phyloP scores from a whole-genome alignment of 108 stramenopile genomes.

The Fragilaria crotonensis region DNA sequence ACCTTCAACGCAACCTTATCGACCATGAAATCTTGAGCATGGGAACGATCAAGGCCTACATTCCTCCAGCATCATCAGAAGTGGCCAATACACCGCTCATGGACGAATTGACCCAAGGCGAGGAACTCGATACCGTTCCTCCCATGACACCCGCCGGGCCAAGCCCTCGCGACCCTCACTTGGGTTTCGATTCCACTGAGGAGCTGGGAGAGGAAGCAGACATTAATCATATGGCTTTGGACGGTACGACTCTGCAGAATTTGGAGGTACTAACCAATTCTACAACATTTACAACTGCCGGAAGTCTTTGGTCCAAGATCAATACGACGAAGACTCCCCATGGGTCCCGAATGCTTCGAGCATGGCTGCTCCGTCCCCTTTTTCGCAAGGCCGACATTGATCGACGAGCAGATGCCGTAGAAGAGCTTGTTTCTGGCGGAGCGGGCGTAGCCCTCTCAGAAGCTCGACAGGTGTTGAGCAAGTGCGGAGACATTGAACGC shows the following conservation, averaged over 20 bases:
- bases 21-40: constrained; percentile 89
- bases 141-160: neutral
- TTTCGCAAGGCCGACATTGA: constrained; percentile 82
- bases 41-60: constrained; percentile 84
- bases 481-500: constrained; percentile 93
- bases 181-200: constrained; percentile 7
- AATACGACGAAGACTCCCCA: constrained; percentile 88
- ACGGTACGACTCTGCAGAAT: constrained; percentile 93
- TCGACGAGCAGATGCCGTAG: constrained; percentile 89
- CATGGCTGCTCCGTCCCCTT: constrained; percentile 94
- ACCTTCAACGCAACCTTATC: constrained; percentile 86
- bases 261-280: constrained; percentile 89
- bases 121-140: neutral
- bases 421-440: constrained; percentile 72
- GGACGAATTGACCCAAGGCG: neutral
- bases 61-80: constrained; percentile 42
- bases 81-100: neutral
- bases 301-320: constrained; percentile 88
- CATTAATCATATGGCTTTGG: constrained; percentile 84
- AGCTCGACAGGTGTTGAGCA: constrained; percentile 52
- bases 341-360: constrained; percentile 88
- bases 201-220: constrained; percentile 17
- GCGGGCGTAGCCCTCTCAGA: constrained; percentile 70
- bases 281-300: constrained; percentile 56
- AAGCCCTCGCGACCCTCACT: neutral